Evolutionary conservation across 768 basidiomycete genomes (phyloP).

Genomic region (Lentinus tigrinus): DNA sequence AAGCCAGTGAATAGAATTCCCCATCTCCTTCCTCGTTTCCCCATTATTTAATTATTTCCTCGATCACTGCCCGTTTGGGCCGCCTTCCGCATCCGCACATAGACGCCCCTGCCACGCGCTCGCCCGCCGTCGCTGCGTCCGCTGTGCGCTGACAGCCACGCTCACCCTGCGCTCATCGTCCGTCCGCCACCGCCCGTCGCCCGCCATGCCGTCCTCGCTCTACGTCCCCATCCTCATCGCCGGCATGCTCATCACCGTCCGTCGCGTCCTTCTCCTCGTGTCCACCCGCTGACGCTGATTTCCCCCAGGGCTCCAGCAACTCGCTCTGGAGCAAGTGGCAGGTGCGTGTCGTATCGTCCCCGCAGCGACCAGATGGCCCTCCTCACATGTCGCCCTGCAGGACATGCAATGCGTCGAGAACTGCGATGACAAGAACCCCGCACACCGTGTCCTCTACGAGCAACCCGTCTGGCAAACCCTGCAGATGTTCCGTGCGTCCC

Average conservation of each 20-base stretch:
- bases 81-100: background rate
- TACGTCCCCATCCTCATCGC: conserved; percentile 79
- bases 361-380: background rate
- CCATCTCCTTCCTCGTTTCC: background rate
- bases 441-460: conserved; percentile 74
- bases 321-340: conserved; percentile 85
- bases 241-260: conserved; percentile 90
- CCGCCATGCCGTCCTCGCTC: conserved; percentile 61
- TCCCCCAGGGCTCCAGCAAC: conserved; percentile 68
- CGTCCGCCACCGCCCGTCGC: conserved; percentile 28
- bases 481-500: conserved; percentile 82
- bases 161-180: conserved; percentile 30
- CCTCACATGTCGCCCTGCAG: conserved; percentile 34
- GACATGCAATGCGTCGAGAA: conserved; percentile 99
- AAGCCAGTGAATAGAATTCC: conserved; percentile 9
- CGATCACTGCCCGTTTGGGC: conserved; percentile 6
- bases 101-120: background rate
- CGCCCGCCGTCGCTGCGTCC: background rate
- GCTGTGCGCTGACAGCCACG: background rate
- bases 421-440: conserved; percentile 66
- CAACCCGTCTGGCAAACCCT: conserved; percentile 94
- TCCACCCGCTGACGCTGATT: background rate
- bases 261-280: conserved; percentile 15
- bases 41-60: conserved; percentile 13
- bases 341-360: conserved; percentile 36